Evolutionary conservation across 371 early-diverging fungal genomes (phyloP).

Genomic region (Conidiobolus incongruus): DNA sequence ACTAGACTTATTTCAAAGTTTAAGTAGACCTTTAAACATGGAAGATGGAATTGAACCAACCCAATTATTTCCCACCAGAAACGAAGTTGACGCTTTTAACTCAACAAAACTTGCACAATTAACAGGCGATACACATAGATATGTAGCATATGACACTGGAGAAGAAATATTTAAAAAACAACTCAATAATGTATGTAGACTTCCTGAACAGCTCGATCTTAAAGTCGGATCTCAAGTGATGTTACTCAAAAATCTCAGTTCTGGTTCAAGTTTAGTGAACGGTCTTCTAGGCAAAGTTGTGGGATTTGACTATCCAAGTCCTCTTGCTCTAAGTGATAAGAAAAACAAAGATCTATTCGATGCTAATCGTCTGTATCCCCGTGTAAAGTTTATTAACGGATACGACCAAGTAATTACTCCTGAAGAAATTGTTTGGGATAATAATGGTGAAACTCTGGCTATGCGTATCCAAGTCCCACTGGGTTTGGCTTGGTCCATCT

Average conservation of each 20-base stretch:
- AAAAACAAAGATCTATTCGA: too few species aligned
- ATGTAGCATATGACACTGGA: conserved; percentile 16
- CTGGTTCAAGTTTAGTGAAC: conserved; percentile 36
- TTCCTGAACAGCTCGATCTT: conserved; percentile 28
- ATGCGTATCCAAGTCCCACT: conserved; percentile 30
- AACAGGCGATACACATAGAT: conserved; percentile 13
- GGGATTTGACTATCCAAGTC: conserved; percentile 16
- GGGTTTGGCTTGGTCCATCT: conserved; percentile 33
- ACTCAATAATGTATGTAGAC: too few species aligned
- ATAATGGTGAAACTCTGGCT: conserved; percentile 17
- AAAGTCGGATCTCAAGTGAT: conserved; percentile 70
- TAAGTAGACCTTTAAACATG: conserved; percentile 22
- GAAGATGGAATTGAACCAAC: conserved; percentile 44
- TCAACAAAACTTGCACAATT: conserved; percentile 19
- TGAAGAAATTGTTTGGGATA: conserved; percentile 31
- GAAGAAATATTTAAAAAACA: too few species aligned
- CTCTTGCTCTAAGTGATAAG: too few species aligned
- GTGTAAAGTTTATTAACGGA: conserved; percentile 25
- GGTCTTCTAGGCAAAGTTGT: conserved; percentile 59
- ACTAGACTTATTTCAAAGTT: conserved; percentile 14
- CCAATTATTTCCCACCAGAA: conserved; percentile 40
- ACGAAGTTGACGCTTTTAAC: conserved; percentile 52
- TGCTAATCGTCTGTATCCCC: too few species aligned
- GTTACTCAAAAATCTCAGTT: conserved; percentile 50
- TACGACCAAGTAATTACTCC: conserved; percentile 22